Conservation (phyloP, 164 flowering plant genomes). For the Berberis thunbergii region DNA sequence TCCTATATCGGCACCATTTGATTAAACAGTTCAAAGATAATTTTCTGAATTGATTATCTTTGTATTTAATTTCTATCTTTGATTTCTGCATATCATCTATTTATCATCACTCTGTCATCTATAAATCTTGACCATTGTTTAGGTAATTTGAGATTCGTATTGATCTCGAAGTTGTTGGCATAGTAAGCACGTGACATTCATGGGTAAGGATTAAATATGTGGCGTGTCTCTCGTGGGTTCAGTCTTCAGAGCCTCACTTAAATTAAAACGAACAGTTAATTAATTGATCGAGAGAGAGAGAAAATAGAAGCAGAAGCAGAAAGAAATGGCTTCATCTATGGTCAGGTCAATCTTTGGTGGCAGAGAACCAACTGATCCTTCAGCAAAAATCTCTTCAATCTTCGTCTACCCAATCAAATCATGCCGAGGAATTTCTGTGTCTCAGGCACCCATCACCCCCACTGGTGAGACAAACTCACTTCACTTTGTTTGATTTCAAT, state of each 20-base stretch:
- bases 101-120: too few relatives aligned
- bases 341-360: constrained; percentile 14
- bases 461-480: constrained; percentile 34
- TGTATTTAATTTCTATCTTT: too few relatives aligned
- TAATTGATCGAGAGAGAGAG: background rate
- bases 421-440: constrained; percentile 75
- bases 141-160: too few relatives aligned
- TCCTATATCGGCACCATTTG: too few relatives aligned
- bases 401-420: constrained; percentile 85
- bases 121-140: too few relatives aligned
- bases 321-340: constrained; percentile 9
- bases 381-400: constrained; percentile 50
- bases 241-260: background rate
- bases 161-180: too few relatives aligned
- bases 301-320: constrained; percentile 7
- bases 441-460: constrained; percentile 59
- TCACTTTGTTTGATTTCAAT: background rate
- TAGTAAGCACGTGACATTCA: too few relatives aligned
- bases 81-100: too few relatives aligned
- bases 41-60: too few relatives aligned
- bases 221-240: background rate
- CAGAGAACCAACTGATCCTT: constrained; percentile 5
- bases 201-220: background rate
- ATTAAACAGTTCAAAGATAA: too few relatives aligned
- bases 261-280: too few relatives aligned